Percentiles rank a stretch among this genome's conserved stretches.
Evolutionary conservation across 2,329 filamentous ascomycete species (phyloP).

Genomic region (Aureobasidium lini): DNA sequence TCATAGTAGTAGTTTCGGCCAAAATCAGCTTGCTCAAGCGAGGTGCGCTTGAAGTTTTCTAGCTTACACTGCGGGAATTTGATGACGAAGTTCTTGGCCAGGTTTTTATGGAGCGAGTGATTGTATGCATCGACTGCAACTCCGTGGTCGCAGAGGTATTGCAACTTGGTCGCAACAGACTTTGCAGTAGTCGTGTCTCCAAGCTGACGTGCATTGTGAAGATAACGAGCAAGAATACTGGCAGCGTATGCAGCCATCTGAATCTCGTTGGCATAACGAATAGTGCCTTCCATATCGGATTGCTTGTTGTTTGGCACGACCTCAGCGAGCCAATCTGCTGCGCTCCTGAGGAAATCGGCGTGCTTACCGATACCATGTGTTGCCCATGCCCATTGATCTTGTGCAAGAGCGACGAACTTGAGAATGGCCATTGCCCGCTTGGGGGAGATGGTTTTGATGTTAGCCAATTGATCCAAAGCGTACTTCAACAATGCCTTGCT

Average conservation of each 20-base stretch:
- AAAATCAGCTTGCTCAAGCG: constrained; percentile 42
- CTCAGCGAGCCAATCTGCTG: constrained; percentile 61
- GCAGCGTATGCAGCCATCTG: constrained; percentile 70
- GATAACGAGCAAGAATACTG: constrained; percentile 82
- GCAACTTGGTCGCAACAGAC: constrained; percentile 64
- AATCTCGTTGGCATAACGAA: constrained; percentile 33
- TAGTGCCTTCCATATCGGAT: constrained; percentile 20
- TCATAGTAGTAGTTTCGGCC: constrained; percentile 82
- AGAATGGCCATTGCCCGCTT: constrained; percentile 66
- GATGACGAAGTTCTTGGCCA: constrained; percentile 74
- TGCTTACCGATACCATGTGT: constrained; percentile 73
- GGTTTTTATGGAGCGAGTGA: constrained; percentile 73
- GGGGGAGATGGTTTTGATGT: constrained; percentile 56
- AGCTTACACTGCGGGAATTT: constrained; percentile 68
- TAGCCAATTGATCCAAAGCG: constrained; percentile 62
- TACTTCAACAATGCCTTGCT: constrained; percentile 62
- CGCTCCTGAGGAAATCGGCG: constrained; percentile 60
- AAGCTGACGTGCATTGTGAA: constrained; percentile 76
- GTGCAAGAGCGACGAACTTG: constrained; percentile 78
- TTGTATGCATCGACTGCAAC: constrained; percentile 79
- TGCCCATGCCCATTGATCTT: constrained; percentile 95
- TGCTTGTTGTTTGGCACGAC: constrained; percentile 43
- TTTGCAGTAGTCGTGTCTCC: constrained; percentile 62
- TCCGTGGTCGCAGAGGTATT: constrained; percentile 73
- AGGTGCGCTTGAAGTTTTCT: constrained; percentile 72